Conservation (phyloP, 441 rosid genomes). For the Viola pubescens region DNA sequence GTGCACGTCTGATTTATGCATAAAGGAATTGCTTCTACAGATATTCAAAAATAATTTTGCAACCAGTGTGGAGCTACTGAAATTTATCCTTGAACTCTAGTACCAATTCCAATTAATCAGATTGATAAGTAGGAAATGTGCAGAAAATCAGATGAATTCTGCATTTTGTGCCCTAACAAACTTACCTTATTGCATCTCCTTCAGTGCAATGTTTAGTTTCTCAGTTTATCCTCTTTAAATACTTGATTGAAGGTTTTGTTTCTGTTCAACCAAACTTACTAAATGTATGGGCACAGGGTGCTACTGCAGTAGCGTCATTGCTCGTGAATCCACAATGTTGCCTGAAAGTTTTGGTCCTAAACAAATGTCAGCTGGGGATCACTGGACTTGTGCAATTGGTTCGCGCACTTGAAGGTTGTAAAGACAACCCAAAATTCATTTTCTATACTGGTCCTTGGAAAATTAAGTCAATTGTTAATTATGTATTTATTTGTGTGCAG, state of each 20-base stretch:
- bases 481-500: constrained; percentile 30
- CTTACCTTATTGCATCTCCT: neutral
- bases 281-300: constrained; percentile 48
- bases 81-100: too few relatives aligned
- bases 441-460: neutral
- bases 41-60: too few relatives aligned
- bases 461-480: neutral
- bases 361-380: constrained; percentile 72
- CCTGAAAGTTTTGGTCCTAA: constrained; percentile 49
- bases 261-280: constrained; percentile 8
- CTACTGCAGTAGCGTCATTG: constrained; percentile 45
- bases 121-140: too few relatives aligned
- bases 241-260: constrained; percentile 2
- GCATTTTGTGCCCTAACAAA: neutral
- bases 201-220: neutral
- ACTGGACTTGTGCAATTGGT: constrained; percentile 56
- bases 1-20: too few relatives aligned
- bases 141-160: too few relatives aligned
- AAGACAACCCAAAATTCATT: constrained; percentile 5
- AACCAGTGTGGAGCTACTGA: too few relatives aligned
- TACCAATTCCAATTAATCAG: too few relatives aligned
- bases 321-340: constrained; percentile 54
- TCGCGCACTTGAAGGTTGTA: constrained; percentile 66
- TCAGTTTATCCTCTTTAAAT: neutral
- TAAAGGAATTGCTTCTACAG: too few relatives aligned